A percentile compares a stretch with the other conserved stretches of the same genome.
Evolutionary conservation across 2,329 filamentous ascomycete species (phyloP).

Genomic region (Diaporthe sp.): DNA sequence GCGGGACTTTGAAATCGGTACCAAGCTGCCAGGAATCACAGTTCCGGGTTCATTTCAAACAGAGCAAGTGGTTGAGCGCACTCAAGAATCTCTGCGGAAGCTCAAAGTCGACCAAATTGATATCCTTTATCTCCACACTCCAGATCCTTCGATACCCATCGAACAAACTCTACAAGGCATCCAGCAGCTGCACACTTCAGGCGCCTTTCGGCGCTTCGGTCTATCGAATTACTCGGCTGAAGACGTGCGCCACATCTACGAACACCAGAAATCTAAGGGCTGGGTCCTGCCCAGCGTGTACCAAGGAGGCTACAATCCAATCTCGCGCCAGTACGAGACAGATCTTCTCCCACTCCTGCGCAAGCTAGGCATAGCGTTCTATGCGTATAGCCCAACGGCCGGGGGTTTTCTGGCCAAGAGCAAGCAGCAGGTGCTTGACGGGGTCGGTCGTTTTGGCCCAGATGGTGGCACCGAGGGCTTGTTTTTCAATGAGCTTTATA

Average conservation of each 20-base stretch:
- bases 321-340: conserved; percentile 53
- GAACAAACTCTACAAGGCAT: conserved; percentile 53
- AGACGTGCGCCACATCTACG: conserved; percentile 53
- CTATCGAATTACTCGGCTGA: conserved; percentile 54
- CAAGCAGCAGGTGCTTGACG: background rate
- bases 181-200: conserved; percentile 50
- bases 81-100: conserved; percentile 45
- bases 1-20: background rate
- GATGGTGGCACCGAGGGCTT: background rate
- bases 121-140: conserved; percentile 23
- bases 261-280: conserved; percentile 51
- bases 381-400: conserved; percentile 63
- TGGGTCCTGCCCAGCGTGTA: conserved; percentile 59
- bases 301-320: conserved; percentile 56
- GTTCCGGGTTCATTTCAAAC: background rate
- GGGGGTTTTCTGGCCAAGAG: conserved; percentile 70
- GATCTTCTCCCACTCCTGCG: conserved; percentile 58
- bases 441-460: background rate
- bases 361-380: conserved; percentile 52
- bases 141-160: conserved; percentile 48
- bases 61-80: background rate
- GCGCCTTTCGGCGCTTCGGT: conserved; percentile 55
- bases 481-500: conserved; percentile 9
- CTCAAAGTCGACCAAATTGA: conserved; percentile 41
- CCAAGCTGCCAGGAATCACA: conserved; percentile 13